These are phyloP conservation scores for Camellia oleifera DNA, from an alignment of 179 eudicot species.

Conservation along the genomic window DNA sequence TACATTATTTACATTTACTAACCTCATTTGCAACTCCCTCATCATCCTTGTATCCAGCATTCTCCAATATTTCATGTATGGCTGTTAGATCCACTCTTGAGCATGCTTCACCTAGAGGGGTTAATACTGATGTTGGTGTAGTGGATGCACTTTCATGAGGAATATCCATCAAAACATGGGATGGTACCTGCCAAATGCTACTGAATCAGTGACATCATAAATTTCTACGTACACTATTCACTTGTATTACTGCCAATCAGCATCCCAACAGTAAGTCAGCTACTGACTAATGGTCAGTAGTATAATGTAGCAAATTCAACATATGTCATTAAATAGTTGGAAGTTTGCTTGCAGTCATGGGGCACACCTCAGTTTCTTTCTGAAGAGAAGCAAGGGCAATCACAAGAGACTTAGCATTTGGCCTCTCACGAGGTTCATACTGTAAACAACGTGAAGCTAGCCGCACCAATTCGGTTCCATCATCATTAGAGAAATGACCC, in stretches of 20 bases:
- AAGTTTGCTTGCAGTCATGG: background rate
- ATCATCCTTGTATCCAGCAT: constrained; percentile 72
- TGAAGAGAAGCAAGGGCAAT: constrained; percentile 71
- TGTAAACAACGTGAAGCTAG: constrained; percentile 88
- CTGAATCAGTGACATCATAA: constrained; percentile 11
- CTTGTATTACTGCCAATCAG: background rate
- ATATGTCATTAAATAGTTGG: background rate
- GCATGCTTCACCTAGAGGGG: constrained; percentile 84
- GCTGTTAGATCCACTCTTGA: constrained; percentile 77
- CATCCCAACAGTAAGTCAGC: background rate
- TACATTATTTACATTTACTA: constrained; percentile 5
- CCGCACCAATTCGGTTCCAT: constrained; percentile 73
- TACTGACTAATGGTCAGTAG: background rate
- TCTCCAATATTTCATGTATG: constrained; percentile 77
- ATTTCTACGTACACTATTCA: background rate
- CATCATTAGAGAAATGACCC: constrained; percentile 80
- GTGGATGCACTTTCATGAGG: constrained; percentile 49
- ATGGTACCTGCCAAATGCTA: constrained; percentile 53
- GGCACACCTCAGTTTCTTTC: constrained; percentile 70
- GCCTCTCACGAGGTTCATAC: constrained; percentile 90
- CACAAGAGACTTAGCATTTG: constrained; percentile 67
- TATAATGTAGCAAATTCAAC: background rate
- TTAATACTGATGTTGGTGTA: constrained; percentile 37
- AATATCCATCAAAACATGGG: constrained; percentile 70
- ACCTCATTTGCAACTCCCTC: constrained; percentile 81